Base-by-base conservation (phyloP, 371 early-diverging fungal species). In the Mucor piriformis region DNA sequence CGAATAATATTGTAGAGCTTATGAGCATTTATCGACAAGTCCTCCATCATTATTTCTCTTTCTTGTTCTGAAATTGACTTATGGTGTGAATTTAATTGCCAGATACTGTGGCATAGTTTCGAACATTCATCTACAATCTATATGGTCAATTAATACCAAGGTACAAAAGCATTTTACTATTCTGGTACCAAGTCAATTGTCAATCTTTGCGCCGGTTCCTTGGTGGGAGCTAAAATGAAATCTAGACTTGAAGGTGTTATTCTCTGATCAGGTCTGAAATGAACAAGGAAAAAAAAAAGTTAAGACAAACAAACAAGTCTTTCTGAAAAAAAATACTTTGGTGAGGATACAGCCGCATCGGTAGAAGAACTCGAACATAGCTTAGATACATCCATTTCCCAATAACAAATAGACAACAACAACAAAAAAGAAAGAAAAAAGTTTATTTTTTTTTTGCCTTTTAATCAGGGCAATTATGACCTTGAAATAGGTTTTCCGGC, bases 401-500 rank as follows among this genome's bases (percentile, higher is more conserved):
- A 29, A 29, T 8, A 20, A 42, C 32, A 44, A 37, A 57, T 11
- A 13, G 12, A 24, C 23, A 13, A 47, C 18, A 18, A 35, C 33
- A 48, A 2, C 35, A 16, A 24, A 25, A 57, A 37, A 37, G 35
- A 37, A 46, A 35, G 34, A 46, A 43, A 20, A 11, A 20, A 42
- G 32, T 42, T 11, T 29, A 46, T n/a, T 18, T 8, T 11, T 13
- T 51, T 18, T 43, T 18, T 38, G 37, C n/a, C 25, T 54, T 32
- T 32, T 13, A 32, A 44, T 32, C 7, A 27, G 15, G 24, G 3
- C 11, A 6, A 23, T 34, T 61, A 42, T 38, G 64, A 44, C 68
- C 77, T 69, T 46, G 72, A 69, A 44, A 88, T 77, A 23, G 83
- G 77, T 57, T 85, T 83, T 43, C 93, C 92, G 59, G 88, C 83